A percentile compares a stretch with the other conserved stretches of the same genome.
Evolutionary conservation across 495 filamentous ascomycete species (phyloP).

Genomic region (Parathielavia appendiculata): DNA sequence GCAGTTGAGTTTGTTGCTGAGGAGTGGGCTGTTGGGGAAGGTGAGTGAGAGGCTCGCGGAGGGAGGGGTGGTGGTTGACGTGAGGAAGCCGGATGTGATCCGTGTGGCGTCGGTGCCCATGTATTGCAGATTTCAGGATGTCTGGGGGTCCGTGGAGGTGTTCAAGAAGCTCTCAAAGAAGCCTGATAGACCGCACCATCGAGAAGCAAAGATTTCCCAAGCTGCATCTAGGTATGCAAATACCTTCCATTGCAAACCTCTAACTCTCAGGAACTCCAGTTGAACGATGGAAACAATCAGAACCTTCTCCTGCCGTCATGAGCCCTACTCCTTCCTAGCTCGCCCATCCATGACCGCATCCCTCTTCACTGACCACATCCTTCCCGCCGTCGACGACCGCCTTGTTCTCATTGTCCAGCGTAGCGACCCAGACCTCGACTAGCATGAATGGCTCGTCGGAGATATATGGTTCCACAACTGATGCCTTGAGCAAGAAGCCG

Average conservation of each 20-base stretch:
- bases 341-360: no score
- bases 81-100: conserved; percentile 84
- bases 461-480: neutral
- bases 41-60: conserved; percentile 65
- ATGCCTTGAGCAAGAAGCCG: neutral
- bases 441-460: neutral
- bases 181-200: conserved; percentile 1
- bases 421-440: neutral
- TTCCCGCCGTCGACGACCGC: neutral
- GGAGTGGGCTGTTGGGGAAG: conserved; percentile 58
- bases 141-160: conserved; percentile 68
- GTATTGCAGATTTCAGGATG: conserved; percentile 80
- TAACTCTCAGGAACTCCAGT: no score
- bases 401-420: neutral
- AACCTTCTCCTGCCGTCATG: no score
- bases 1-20: conserved; percentile 74
- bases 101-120: conserved; percentile 83
- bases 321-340: no score
- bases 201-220: no score
- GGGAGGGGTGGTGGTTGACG: conserved; percentile 73
- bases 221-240: no score
- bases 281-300: no score
- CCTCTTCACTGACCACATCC: no score
- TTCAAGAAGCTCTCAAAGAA: conserved; percentile 47
- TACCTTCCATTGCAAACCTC: no score